Base-by-base conservation (phyloP, 2,329 filamentous ascomycete species). In the Colletotrichum graminicola region DNA sequence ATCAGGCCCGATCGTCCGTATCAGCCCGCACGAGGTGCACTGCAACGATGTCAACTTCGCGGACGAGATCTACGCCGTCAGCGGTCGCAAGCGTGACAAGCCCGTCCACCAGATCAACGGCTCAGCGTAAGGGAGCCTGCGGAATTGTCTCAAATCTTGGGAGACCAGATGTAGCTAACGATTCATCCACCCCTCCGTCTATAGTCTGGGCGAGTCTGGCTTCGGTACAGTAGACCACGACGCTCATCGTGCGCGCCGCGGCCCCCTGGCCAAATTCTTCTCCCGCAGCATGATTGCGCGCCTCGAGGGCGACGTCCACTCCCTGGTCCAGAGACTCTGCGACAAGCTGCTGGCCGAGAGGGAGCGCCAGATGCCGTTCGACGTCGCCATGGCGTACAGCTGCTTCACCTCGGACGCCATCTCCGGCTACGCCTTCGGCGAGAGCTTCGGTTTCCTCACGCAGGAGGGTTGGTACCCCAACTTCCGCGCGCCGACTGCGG, bases 401-500 rank as follows among this genome's bases (percentile, higher is more conserved):
- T 82, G 81, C 72, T 82, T 82, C 64, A 82, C 81, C 0, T 77
- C 80, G 0, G 82, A 83, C n/a, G 77, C 78, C 3, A 83, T 83
- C 36, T 79, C 78, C 2, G 75, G 77, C 1, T 83, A 82, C 60
- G 77, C 76, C 29, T 83, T 83, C 66, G 82, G 82, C 12, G 78
- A 82, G 54, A 74, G 75, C 5, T 77, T 82, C 64, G 81, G 81
- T 1, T 76, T 80, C 49, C 56, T 80, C 26, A 73, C 74, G 7
- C 78, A 81, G 65, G 74, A 80, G 3, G 78, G 75, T 0, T 82
- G 81, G 80, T 75, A 77, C 34, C 80, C 80, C 6, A 82, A 82
- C 66, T 80, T 81, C 59, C 74, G 75, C 12, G 70, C 66, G 4
- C 62, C 76, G 8, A 70, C 73, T 11, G 67, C 74, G 2, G 71